Evolutionary conservation across 805 yeast species (phyloP), one percentile per base, ranked within the genome.

Genomic region (Dipodascopsis uninucleata): DNA sequence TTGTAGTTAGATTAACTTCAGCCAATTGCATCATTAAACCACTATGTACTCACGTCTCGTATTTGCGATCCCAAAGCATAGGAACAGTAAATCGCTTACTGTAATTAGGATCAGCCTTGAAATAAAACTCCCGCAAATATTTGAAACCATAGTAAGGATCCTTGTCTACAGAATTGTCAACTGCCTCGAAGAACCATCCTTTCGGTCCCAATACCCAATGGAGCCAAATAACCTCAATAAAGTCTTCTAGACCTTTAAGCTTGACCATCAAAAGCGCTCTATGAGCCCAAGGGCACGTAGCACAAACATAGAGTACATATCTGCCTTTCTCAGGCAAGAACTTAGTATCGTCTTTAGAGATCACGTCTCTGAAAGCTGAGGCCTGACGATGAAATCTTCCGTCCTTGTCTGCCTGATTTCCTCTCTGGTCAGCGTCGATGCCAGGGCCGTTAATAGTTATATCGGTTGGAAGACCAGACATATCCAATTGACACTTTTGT

Each of bases 241-340:
- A 61, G 37, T 71, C 71, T 17, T 71, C 66, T 40, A 84, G 64
- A 1, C 96, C 95, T 68, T 88, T 87, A 52, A 90, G 69, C 9
- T 74, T 66, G 43, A 96, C 69, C 8, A 81, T 71, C 40, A 87
- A 80, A 47, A 90, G 69, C 0, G 89, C 78, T 50, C 98, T 74
- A 62, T 86, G 95, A 0, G 97, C 97, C 89, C 97, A 90, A 3
- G 98, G 97, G 66, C 98, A 90, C 1, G 96, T 96, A 33, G 75
- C 71, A 1, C 90, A 82, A n/a, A 89, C 95, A 59, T 86, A 90
- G 39, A 90, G 73, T 66, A 89, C 95, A 62, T 90, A 90, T 58
- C 98, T 75, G 46, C 77, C 77, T 36, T 75, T 72, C 60, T 87
- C 96, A 1, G 97, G 86, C 14, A 78, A 70, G 62, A 79, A 85